A percentile compares a stretch with the other conserved stretches of the same genome.
These are phyloP conservation scores for Trametes villosa DNA, from an alignment of 768 basidiomycete species.

Conservation along the genomic window DNA sequence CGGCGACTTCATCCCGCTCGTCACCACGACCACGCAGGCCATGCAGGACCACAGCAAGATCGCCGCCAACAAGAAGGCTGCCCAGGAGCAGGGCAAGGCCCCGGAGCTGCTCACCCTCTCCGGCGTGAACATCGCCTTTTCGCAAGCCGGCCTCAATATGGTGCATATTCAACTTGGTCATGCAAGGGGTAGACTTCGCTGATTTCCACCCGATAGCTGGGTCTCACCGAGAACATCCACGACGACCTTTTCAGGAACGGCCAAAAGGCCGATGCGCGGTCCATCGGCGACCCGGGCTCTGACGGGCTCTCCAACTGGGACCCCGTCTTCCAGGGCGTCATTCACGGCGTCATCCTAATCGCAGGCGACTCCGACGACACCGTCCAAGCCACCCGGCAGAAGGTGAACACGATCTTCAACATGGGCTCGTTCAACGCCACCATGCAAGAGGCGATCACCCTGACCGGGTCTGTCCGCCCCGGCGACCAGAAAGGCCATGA, in stretches of 20 bases:
- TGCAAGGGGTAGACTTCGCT: neutral
- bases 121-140: slow-evolving; percentile 59
- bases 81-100: slow-evolving; percentile 28
- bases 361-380: slow-evolving; percentile 48
- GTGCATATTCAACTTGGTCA: slow-evolving; percentile 11
- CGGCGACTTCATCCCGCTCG: slow-evolving; percentile 42
- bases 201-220: slow-evolving; percentile 31
- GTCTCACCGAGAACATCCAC: slow-evolving; percentile 42
- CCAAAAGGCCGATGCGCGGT: slow-evolving; percentile 43
- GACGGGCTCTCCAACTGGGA: slow-evolving; percentile 48
- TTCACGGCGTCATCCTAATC: slow-evolving; percentile 57
- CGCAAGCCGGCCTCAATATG: slow-evolving; percentile 48
- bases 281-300: slow-evolving; percentile 38
- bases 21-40: slow-evolving; percentile 51
- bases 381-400: slow-evolving; percentile 30
- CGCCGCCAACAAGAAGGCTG: slow-evolving; percentile 22
- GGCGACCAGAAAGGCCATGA: slow-evolving; percentile 32
- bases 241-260: slow-evolving; percentile 45
- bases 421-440: slow-evolving; percentile 39
- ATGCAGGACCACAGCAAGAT: slow-evolving; percentile 24
- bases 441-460: slow-evolving; percentile 43
- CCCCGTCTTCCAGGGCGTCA: slow-evolving; percentile 44
- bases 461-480: slow-evolving; percentile 40
- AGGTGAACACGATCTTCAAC: slow-evolving; percentile 33
- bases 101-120: slow-evolving; percentile 42